A percentile compares a stretch with the other conserved stretches of the same genome.
These are phyloP conservation scores for Boletus rubescentipes DNA, from an alignment of 768 basidiomycete species.

Conservation along the genomic window DNA sequence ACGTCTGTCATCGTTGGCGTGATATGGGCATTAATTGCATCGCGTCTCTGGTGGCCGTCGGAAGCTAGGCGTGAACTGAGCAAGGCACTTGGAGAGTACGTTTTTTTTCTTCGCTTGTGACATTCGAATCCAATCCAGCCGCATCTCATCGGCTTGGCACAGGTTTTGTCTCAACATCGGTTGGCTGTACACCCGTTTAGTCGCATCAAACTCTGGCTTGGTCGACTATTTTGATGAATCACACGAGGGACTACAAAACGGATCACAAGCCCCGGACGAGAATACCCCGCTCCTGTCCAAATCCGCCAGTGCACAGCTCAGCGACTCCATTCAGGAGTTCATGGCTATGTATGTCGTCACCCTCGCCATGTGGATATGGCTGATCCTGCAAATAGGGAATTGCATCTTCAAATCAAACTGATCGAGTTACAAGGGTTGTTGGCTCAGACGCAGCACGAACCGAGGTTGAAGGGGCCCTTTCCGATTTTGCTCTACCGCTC, in stretches of 20 bases:
- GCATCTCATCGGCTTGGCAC: constrained; percentile 1
- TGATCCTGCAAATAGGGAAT: constrained; percentile 61
- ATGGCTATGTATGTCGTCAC: constrained; percentile 77
- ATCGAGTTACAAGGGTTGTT: constrained; percentile 85
- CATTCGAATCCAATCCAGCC: background rate
- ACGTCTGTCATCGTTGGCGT: constrained; percentile 83
- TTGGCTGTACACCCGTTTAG: constrained; percentile 91
- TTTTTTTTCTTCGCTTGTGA: background rate
- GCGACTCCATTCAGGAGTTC: constrained; percentile 75
- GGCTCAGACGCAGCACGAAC: constrained; percentile 88
- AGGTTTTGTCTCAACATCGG: constrained; percentile 93
- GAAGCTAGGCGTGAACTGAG: constrained; percentile 89
- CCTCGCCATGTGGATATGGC: background rate
- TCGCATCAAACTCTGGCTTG: constrained; percentile 79
- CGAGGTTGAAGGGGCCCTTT: constrained; percentile 94
- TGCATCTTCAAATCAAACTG: constrained; percentile 89
- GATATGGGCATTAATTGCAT: constrained; percentile 85
- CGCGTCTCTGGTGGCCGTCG: constrained; percentile 93
- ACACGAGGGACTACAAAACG: constrained; percentile 2
- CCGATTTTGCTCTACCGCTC: constrained; percentile 83
- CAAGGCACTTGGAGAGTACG: constrained; percentile 83
- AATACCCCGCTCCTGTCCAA: constrained; percentile 32
- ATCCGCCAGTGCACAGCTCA: constrained; percentile 44
- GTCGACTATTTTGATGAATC: constrained; percentile 42
- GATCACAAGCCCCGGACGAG: constrained; percentile 25